Evolutionary conservation across 352 stramenopile species (phyloP), one percentile per base, ranked within the genome.

Genomic region (Saprolegnia parasitica): DNA sequence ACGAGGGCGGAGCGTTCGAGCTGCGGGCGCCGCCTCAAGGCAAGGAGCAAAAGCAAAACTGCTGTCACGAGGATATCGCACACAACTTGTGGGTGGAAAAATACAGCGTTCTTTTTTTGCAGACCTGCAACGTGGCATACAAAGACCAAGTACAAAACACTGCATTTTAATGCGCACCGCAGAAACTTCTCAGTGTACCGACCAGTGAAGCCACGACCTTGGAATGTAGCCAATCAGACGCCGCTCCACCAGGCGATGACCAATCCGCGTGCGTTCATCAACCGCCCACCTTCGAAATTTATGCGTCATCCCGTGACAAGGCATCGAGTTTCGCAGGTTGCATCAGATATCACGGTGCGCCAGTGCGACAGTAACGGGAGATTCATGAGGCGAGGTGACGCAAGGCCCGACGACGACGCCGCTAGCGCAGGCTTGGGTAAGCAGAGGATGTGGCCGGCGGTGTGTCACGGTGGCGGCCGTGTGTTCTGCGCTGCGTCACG

Each of bases 31-130:
- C 18, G 42, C 42, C 42, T 49, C 42, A 49, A 49, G 13, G 13
- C 42, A 49, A 49, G 42, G 18, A 49, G 42, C 52, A 60, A 60
- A 60, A 11, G 52, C 52, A 60, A 60, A 60, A 60, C 52, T 60
- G 52, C 20, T 24, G 42, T n/a, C 11, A 49, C n/a, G 52, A 16
- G 20, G 11, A 60, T 60, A 60, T 60, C 35, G 24, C 52, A 60
- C 11, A 20, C 16, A 60, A 49, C 11, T 10, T 8, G 13, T 18
- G 11, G 52, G 20, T 60, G 20, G 11, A 60, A 60, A 60, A 20
- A 60, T 40, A 15, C 52, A 16, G 20, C 10, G 29, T 60, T 42
- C 52, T 60, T 60, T 60, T 58, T 60, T 60, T 11, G 13, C 11
- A 3, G 3, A 60, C 10, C 5, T 35, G 4, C 9, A 35, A 60